Evolutionary conservation across 371 early-diverging fungal species (phyloP).

Genomic region (Mortierella sp.): DNA sequence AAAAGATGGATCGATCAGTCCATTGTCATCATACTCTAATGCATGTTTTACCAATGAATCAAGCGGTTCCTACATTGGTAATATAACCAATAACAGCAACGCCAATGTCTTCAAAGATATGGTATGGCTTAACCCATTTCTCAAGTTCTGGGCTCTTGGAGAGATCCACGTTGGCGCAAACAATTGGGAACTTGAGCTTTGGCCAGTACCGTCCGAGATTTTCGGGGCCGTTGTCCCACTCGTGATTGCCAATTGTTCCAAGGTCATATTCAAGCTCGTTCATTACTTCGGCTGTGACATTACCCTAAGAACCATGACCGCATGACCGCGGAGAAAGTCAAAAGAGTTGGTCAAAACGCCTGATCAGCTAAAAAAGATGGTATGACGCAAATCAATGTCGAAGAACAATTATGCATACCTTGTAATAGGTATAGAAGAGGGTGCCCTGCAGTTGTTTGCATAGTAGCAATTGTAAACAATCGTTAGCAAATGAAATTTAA

Average conservation of each 20-base stretch:
- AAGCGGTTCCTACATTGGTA: slow-evolving; percentile 58
- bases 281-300: slow-evolving; percentile 66
- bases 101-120: slow-evolving; percentile 70
- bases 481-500: slow-evolving; percentile 16
- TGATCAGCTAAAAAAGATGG: too few species aligned
- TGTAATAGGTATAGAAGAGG: slow-evolving; percentile 68
- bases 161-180: slow-evolving; percentile 75
- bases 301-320: slow-evolving; percentile 36
- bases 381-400: neutral
- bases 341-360: neutral
- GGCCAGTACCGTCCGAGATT: slow-evolving; percentile 64
- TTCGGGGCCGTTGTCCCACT: slow-evolving; percentile 76
- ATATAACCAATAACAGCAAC: slow-evolving; percentile 77
- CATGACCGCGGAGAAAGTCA: neutral
- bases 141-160: slow-evolving; percentile 59
- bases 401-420: slow-evolving; percentile 29
- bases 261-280: slow-evolving; percentile 70
- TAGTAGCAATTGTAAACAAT: neutral
- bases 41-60: neutral
- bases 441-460: slow-evolving; percentile 60
- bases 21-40: neutral
- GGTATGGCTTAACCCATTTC: slow-evolving; percentile 72
- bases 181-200: slow-evolving; percentile 70
- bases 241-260: slow-evolving; percentile 78
- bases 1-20: slow-evolving; percentile 53